Evolutionary conservation across 2,329 filamentous ascomycete species (phyloP).

Genomic region (Claviceps sorghi): DNA sequence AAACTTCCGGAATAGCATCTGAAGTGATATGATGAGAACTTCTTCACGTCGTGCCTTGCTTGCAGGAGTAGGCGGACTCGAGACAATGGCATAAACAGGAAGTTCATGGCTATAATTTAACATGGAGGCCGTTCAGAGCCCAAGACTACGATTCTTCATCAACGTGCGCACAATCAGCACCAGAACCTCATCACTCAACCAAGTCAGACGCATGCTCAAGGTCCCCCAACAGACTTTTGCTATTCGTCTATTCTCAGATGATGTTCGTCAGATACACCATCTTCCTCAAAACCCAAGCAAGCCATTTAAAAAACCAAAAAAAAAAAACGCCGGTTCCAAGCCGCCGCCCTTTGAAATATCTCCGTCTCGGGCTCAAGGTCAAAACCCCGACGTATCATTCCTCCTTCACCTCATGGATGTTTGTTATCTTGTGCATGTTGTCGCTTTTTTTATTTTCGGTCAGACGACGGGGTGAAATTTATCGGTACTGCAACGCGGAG

Average conservation of each 20-base stretch:
- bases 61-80: too few relatives aligned
- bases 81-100: too few relatives aligned
- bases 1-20: too few relatives aligned
- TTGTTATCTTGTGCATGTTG: neutral
- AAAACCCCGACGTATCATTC: neutral
- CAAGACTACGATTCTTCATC: neutral
- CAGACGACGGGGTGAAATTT: conserved; percentile 12
- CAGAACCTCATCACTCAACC: too few relatives aligned
- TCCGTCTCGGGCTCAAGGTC: conserved; percentile 10
- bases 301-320: conserved; percentile 23
- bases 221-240: conserved; percentile 25
- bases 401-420: neutral
- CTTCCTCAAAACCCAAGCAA: conserved; percentile 29
- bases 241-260: conserved; percentile 28
- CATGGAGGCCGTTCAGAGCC: neutral
- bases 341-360: conserved; percentile 25
- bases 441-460: neutral
- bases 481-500: conserved; percentile 8
- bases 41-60: too few relatives aligned
- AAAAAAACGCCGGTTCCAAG: conserved; percentile 32
- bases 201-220: conserved; percentile 2
- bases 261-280: conserved; percentile 28
- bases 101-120: too few relatives aligned
- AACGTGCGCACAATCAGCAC: too few relatives aligned
- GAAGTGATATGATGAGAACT: too few relatives aligned